Base-by-base conservation (phyloP, 116 monocot species). In the Cymodocea nodosa region DNA sequence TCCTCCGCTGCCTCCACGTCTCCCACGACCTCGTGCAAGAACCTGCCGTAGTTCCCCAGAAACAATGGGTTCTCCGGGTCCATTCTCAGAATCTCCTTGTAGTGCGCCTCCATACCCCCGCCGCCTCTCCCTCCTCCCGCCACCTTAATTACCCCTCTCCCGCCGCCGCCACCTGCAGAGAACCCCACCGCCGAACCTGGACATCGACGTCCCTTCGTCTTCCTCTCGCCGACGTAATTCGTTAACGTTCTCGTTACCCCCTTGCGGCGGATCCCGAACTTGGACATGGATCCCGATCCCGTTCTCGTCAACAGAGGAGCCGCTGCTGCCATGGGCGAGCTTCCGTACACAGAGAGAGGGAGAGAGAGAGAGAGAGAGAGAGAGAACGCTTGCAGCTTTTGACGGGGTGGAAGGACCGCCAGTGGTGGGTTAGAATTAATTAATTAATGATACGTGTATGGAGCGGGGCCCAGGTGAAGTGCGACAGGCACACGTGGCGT, bases 21-120 rank as follows among this genome's bases (percentile, higher is more conserved):
- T 3, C 83, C 81, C 23, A 76, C 79, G 23, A 87, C 89, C 68
- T 86, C 86, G 49, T 93, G 88, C 54, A 93, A 76, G 76, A 79
- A 93, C 56, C 54, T 77, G 17, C 85, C 93, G 77, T 88, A 93
- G 65, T 93, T 93, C 59, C 75, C 72, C 59, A 93, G 59, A 2
- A 93, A 62, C 23, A 93, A 81, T 16, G 88, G 69, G 60, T 88
- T 93, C 52, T 40, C 70, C 0, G 93, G 93, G 60, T 93, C 93
- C 13, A 72, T 61, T 57, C 67, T 69, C 17, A 93, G 69, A 85
- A 93, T 79, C 83, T 80, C 73, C 66, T 66, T 30, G 66, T 93
- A 93, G 44, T 88, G 81, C 14, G 66, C 74, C 17, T 68, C 75
- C 16, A 86, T 77, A 50, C 52, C 62, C 11, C 69, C 66, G 2